These are phyloP conservation scores for Besnoitia besnoiti DNA, from an alignment of 169 alveolate genomes.

Conservation along the genomic window DNA sequence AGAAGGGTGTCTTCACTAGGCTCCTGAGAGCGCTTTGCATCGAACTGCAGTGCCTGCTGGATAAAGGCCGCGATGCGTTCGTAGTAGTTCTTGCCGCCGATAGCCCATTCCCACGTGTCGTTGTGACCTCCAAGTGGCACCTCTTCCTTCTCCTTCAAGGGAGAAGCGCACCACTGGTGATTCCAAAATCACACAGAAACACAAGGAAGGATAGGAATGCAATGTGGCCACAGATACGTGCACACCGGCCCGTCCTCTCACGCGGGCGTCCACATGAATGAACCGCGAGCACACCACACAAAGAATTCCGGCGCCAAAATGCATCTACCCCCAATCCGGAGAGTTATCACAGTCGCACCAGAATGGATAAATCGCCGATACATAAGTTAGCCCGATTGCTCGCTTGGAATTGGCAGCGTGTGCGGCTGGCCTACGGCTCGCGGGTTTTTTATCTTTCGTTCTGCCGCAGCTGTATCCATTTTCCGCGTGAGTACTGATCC, in stretches of 20 bases:
- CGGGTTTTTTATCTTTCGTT: too few species aligned
- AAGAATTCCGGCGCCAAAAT: too few species aligned
- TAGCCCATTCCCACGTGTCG: constrained; percentile 64
- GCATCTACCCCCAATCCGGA: too few species aligned
- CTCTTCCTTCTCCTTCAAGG: constrained; percentile 57
- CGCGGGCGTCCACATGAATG: too few species aligned
- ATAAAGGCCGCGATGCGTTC: constrained; percentile 10
- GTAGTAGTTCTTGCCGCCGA: constrained; percentile 61
- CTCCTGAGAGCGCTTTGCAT: not conserved
- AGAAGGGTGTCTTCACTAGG: not conserved
- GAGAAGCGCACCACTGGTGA: constrained; percentile 59
- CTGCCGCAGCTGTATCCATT: too few species aligned
- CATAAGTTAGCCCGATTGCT: too few species aligned
- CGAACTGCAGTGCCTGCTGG: not conserved
- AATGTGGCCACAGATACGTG: not conserved
- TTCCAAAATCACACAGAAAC: not conserved
- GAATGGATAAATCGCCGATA: too few species aligned
- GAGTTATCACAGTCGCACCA: too few species aligned
- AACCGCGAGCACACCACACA: too few species aligned
- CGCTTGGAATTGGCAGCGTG: too few species aligned
- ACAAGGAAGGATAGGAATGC: not conserved
- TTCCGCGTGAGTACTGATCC: too few species aligned
- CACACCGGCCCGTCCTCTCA: not conserved
- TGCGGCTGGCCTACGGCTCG: too few species aligned
- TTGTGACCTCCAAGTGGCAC: constrained; percentile 63